Percentiles rank a stretch among this genome's conserved stretches.
phyloP scores from a whole-genome alignment of 2,329 filamentous ascomycete species.

The Neonectria faginata region DNA sequence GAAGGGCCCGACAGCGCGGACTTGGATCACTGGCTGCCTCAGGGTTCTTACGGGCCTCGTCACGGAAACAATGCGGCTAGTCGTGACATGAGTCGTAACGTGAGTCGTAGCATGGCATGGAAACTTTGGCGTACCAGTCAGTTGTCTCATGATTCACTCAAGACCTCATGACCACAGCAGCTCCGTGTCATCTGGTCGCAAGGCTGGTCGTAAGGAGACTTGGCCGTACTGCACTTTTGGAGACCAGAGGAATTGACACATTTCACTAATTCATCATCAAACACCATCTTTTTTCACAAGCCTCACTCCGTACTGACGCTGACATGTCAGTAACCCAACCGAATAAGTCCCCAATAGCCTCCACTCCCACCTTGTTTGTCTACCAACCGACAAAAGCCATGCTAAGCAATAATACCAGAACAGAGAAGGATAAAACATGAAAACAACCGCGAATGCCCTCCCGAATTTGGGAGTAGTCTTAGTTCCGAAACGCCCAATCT shows the following conservation, averaged over 20 bases:
- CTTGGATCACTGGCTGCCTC: background rate
- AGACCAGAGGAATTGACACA: background rate
- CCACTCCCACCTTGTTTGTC: constrained; percentile 31
- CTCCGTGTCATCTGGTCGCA: background rate
- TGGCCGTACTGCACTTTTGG: background rate
- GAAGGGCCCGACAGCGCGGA: background rate
- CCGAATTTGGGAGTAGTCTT: constrained; percentile 6
- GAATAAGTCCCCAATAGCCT: constrained; percentile 22
- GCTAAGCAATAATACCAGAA: constrained; percentile 29
- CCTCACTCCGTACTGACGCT: constrained; percentile 38
- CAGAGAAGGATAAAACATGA: constrained; percentile 8
- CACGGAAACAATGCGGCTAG: background rate
- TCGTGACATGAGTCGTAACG: too few relatives aligned
- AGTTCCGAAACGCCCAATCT: constrained; percentile 36
- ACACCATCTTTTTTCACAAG: constrained; percentile 38
- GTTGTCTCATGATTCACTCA: background rate
- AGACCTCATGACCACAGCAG: too few relatives aligned
- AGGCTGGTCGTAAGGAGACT: background rate
- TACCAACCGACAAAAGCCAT: constrained; percentile 28
- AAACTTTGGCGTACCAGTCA: background rate
- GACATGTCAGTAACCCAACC: constrained; percentile 28
- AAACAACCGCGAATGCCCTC: constrained; percentile 5
- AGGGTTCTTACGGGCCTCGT: background rate
- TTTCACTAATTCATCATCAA: constrained; percentile 19
- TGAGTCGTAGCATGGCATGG: too few relatives aligned